Evolutionary conservation across 108 stramenopile genomes (phyloP).

Genomic region (Conticribra guillardii): DNA sequence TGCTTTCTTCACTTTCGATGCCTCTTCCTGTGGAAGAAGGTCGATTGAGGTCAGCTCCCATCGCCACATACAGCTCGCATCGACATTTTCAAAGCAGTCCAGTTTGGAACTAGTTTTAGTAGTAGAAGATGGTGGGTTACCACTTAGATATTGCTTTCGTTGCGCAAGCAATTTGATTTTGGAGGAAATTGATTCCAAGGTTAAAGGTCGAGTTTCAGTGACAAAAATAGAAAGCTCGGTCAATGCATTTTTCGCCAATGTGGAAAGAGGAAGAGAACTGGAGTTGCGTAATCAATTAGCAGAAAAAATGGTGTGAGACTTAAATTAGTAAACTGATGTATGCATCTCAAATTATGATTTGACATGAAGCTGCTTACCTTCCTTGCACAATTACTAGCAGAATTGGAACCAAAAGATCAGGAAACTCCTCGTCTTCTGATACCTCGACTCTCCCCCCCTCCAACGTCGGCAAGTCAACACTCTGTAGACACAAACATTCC

Average conservation of each 20-base stretch:
- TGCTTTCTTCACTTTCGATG: slow-evolving; percentile 63
- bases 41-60: slow-evolving; percentile 79
- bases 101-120: slow-evolving; percentile 29
- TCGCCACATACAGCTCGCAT: slow-evolving; percentile 67
- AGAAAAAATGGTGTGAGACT: too few species aligned
- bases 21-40: slow-evolving; percentile 50
- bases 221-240: slow-evolving; percentile 36
- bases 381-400: slow-evolving; percentile 64
- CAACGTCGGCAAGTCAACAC: slow-evolving; percentile 17
- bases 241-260: slow-evolving; percentile 44
- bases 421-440: slow-evolving; percentile 50
- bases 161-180: slow-evolving; percentile 73
- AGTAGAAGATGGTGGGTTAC: slow-evolving; percentile 7
- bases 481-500: slow-evolving; percentile 23
- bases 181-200: slow-evolving; percentile 51
- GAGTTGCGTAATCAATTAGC: too few species aligned
- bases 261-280: slow-evolving; percentile 60
- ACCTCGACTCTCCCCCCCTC: slow-evolving; percentile 34
- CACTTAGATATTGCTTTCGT: slow-evolving; percentile 61
- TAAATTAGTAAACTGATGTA: too few species aligned
- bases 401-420: slow-evolving; percentile 51
- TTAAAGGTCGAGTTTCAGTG: slow-evolving; percentile 33
- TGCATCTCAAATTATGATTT: background rate
- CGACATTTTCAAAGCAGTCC: slow-evolving; percentile 47
- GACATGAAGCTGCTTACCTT: slow-evolving; percentile 45